Evolutionary conservation across 2,329 filamentous ascomycete genomes (phyloP), one percentile per base, ranked within the genome.

Genomic region (Ceratocystis alfenasii): DNA sequence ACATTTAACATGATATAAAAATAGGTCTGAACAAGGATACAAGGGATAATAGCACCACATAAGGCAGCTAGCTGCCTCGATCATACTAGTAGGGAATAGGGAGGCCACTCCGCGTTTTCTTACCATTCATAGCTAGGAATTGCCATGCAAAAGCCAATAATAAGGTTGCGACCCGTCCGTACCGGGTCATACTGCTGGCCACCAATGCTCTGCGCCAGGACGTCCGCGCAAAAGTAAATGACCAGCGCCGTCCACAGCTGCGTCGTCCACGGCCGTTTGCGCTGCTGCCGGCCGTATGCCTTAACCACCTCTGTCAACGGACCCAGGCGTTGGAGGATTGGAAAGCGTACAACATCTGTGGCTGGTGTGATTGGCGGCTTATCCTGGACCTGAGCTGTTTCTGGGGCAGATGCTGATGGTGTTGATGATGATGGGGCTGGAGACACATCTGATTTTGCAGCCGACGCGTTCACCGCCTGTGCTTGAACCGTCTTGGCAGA

Each of bases 61-160:
- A 36, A 12, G 10, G 33, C 33, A 36, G 10, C 33, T 10, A 36
- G 10, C 33, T 10, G 33, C 33, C 33, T 36, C 2, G 17, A 48
- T 8, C 17, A 20, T 20, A 15, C 17, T 8, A 7, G 17, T 48
- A 1, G 45, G 45, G 45, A 2, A 48, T 48, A 48, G 45, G 53
- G 25, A 59, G 48, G 48, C 10, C 2, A 22, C 48, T 15, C 4
- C 1, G 8, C 20, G 20, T 36, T 8, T 6, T 71, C 80, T 69
- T 80, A 95, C 91, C 91, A 96, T 71, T 84, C 83, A 73, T 92
- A 96, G 59, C 82, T 83, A 0, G 92, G 89, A 20, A 87, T 85
- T 10, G 83, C 83, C 61, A 87, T 76, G 1, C 82, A 84, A 8
- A 67, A 17, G 2, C 90, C 90, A 66, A 96, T 93, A 2, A 85